Evolutionary conservation across 2,329 filamentous ascomycete species (phyloP).

Genomic region (Lasiodiplodia hormozganensis): DNA sequence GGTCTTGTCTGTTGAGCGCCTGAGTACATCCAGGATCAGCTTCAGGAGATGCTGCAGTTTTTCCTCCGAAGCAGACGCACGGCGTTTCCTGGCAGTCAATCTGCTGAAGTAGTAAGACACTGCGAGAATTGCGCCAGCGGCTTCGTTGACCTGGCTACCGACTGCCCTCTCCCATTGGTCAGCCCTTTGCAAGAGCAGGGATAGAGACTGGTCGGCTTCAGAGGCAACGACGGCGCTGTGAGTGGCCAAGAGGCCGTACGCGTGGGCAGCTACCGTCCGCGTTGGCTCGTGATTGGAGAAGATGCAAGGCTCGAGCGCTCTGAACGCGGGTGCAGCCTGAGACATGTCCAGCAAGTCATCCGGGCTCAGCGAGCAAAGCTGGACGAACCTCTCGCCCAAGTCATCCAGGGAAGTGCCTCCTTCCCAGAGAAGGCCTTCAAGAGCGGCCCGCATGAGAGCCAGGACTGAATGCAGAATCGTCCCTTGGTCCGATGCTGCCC

Average conservation of each 20-base stretch:
- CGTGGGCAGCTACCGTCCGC: slow-evolving; percentile 70
- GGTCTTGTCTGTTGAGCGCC: slow-evolving; percentile 60
- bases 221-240: slow-evolving; percentile 58
- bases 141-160: slow-evolving; percentile 64
- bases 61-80: slow-evolving; percentile 42
- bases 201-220: slow-evolving; percentile 53
- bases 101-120: slow-evolving; percentile 66
- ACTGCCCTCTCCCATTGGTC: slow-evolving; percentile 64
- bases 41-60: slow-evolving; percentile 51
- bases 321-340: slow-evolving; percentile 42
- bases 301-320: slow-evolving; percentile 65
- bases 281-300: slow-evolving; percentile 75
- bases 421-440: slow-evolving; percentile 52
- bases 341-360: slow-evolving; percentile 50
- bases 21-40: slow-evolving; percentile 59
- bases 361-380: slow-evolving; percentile 62
- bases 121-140: slow-evolving; percentile 67
- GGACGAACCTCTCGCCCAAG: slow-evolving; percentile 58
- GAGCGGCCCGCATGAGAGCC: slow-evolving; percentile 52
- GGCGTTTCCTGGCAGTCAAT: slow-evolving; percentile 55
- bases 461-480: slow-evolving; percentile 42
- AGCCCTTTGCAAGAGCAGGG: slow-evolving; percentile 55
- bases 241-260: slow-evolving; percentile 78
- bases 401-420: slow-evolving; percentile 51
- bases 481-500: slow-evolving; percentile 23